These are phyloP conservation scores for Fusarium brevicatenulatum DNA, from an alignment of 2,329 filamentous ascomycete genomes.

Conservation along the genomic window DNA sequence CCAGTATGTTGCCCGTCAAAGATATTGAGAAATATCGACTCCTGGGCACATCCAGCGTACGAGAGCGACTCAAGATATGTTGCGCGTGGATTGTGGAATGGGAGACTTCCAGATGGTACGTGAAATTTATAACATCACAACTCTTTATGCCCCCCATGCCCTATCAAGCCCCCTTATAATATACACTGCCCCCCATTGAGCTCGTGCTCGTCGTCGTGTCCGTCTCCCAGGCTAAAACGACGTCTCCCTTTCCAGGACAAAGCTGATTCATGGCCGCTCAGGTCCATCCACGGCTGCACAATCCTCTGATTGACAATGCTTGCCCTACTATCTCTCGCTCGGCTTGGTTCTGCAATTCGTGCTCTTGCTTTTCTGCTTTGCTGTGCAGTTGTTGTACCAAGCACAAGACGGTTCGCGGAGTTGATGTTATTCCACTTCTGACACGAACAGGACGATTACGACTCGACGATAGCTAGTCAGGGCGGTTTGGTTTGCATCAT, in stretches of 20 bases:
- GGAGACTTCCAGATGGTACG: slow-evolving; percentile 77
- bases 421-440: slow-evolving; percentile 24
- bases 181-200: neutral
- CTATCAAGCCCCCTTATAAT: neutral
- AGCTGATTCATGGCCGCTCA: slow-evolving; percentile 42
- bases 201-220: slow-evolving; percentile 8
- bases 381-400: slow-evolving; percentile 17
- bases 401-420: slow-evolving; percentile 1
- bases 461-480: slow-evolving; percentile 17
- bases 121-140: neutral
- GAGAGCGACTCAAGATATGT: slow-evolving; percentile 84
- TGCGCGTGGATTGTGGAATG: slow-evolving; percentile 81
- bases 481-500: slow-evolving; percentile 15
- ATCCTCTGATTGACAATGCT: slow-evolving; percentile 45
- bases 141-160: neutral
- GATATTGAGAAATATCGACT: slow-evolving; percentile 84
- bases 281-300: slow-evolving; percentile 47
- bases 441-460: slow-evolving; percentile 27
- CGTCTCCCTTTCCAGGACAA: slow-evolving; percentile 40
- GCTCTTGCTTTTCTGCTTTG: slow-evolving; percentile 26
- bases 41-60: slow-evolving; percentile 77
- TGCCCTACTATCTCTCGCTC: slow-evolving; percentile 30
- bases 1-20: slow-evolving; percentile 79
- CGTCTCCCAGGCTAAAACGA: slow-evolving; percentile 37
- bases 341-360: slow-evolving; percentile 28